Conservation (phyloP, 371 early-diverging fungal species). For the Rhizopus sp. region DNA sequence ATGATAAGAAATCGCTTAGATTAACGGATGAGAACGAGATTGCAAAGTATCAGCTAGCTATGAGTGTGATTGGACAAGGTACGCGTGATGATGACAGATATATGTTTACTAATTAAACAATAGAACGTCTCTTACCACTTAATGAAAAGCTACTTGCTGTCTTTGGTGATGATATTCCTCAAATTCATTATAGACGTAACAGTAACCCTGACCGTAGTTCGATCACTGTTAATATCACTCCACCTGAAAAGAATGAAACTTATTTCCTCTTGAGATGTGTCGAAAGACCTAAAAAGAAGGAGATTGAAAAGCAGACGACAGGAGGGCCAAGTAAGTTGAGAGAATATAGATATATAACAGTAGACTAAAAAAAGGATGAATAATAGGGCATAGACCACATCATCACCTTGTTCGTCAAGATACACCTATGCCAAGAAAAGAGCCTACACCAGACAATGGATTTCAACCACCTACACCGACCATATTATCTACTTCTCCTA, state of each 20-base stretch:
- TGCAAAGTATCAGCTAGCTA: constrained; percentile 31
- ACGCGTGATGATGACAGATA: constrained; percentile 20
- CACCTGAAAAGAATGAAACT: constrained; percentile 44
- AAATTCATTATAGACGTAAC: constrained; percentile 37
- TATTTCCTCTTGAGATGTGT: constrained; percentile 40
- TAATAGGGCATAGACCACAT: constrained; percentile 22
- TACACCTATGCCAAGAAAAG: constrained; percentile 42
- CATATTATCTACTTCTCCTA: constrained; percentile 6
- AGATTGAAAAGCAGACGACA: constrained; percentile 1
- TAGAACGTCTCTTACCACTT: constrained; percentile 24
- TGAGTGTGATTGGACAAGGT: constrained; percentile 30
- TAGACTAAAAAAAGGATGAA: constrained; percentile 5
- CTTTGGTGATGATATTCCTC: constrained; percentile 39
- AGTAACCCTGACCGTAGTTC: constrained; percentile 48
- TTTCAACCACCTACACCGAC: constrained; percentile 12
- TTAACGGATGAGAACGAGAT: constrained; percentile 29
- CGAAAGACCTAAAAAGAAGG: constrained; percentile 4
- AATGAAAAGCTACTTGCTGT: constrained; percentile 33
- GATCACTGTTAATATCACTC: constrained; percentile 37
- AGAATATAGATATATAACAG: background rate
- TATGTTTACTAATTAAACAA: constrained; percentile 1
- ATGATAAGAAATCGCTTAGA: constrained; percentile 28
- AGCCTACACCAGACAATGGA: constrained; percentile 16
- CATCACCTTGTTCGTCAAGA: constrained; percentile 45
- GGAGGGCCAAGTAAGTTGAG: background rate